Base-by-base conservation (phyloP, 2,329 filamentous ascomycete genomes). In the Curvularia sp. region DNA sequence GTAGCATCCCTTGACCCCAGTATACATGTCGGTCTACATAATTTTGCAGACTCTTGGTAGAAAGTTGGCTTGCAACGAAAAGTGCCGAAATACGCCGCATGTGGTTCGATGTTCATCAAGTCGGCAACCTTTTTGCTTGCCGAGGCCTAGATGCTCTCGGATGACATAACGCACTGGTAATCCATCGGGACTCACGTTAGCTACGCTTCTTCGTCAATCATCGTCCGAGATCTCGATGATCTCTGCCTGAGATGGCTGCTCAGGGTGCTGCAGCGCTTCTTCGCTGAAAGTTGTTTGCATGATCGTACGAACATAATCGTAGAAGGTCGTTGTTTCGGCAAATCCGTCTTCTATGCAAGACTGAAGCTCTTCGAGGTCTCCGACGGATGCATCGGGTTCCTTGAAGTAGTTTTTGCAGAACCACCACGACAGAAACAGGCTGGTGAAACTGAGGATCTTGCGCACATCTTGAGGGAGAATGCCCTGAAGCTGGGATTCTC, bases 371-470 rank as follows among this genome's bases (percentile, higher is more conserved):
- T 64, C 46, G 0, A 75, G 58, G 2, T 63, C 55, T 54, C 12
- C 28, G 6, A 44, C 30, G 0, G 62, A 48, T 4, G 65, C 54
- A n/a, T 57, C 31, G 10, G 52, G 55, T 20, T 51, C 33, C 18
- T 18, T 26, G 12, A 66, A 57, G 38, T 63, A 71, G 30, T 73
- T 61, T n/a, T 61, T 62, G 26, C 64, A 69, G 6, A 72, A 49
- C 70, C 70, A 75, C 76, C 76, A 79, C 26, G 68, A 77, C 8
- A 76, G 44, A 43, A 76, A 78, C 0, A 78, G 53, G 12, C 55
- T 71, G 2, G 72, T 70, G 13, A 75, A 63, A 0, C 39, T 59
- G 0, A 65, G 20, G 1, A 76, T 73, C 30, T 72, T 72, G 3
- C 49, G n/a, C 31, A 69, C 49, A 20, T 76, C 74, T 22, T 58